Evolutionary conservation across 768 basidiomycete genomes (phyloP).

Genomic region (Naganishia friedmannii): DNA sequence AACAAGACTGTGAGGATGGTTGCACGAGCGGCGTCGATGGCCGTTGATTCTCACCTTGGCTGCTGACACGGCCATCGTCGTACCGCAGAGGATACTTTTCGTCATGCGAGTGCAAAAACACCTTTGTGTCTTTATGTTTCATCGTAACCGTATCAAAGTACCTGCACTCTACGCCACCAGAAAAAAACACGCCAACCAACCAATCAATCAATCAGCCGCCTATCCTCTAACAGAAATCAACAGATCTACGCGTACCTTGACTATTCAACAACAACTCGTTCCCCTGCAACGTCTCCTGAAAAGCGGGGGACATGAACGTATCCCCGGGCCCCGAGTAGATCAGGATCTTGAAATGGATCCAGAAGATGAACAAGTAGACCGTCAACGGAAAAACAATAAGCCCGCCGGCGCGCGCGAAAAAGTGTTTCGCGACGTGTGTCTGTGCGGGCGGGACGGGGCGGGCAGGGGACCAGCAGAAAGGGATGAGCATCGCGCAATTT

Average conservation of each 20-base stretch:
- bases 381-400: constrained; percentile 84
- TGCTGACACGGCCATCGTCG: constrained; percentile 90
- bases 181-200: background rate
- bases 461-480: no score
- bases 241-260: constrained; percentile 62
- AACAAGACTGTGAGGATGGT: background rate
- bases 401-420: constrained; percentile 75
- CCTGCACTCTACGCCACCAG: constrained; percentile 68
- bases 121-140: constrained; percentile 88
- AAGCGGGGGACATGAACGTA: constrained; percentile 93
- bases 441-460: constrained; percentile 52
- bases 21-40: background rate
- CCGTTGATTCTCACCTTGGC: constrained; percentile 63
- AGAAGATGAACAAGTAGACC: constrained; percentile 93
- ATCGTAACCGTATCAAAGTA: constrained; percentile 86
- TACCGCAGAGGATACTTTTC: constrained; percentile 90
- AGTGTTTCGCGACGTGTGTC: constrained; percentile 88
- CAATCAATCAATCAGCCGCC: no score
- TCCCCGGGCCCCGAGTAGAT: constrained; percentile 88
- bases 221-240: no score
- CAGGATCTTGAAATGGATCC: constrained; percentile 85
- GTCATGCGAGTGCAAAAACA: constrained; percentile 86
- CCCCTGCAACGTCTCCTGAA: constrained; percentile 90
- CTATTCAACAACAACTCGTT: constrained; percentile 89
- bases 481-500: no score